These are phyloP conservation scores for Porcisia hertigi DNA, from an alignment of 208 protist species.

Conservation along the genomic window DNA sequence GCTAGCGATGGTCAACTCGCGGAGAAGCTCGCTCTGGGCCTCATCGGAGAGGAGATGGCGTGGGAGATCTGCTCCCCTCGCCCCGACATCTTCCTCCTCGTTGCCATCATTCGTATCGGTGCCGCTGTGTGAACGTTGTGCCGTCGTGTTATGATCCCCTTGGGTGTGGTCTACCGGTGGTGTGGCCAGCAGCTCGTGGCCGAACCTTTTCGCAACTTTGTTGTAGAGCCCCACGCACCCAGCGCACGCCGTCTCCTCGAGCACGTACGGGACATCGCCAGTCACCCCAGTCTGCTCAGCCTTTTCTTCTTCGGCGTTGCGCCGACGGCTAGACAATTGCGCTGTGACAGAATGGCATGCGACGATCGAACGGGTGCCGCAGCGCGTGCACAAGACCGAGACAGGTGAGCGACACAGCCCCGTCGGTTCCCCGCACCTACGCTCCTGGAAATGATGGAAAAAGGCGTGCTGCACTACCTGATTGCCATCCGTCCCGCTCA, in stretches of 20 bases:
- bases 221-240: constrained; percentile 85
- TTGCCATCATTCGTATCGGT: constrained; percentile 23
- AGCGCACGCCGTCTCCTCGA: constrained; percentile 59
- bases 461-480: constrained; percentile 51
- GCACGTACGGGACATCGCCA: constrained; percentile 23
- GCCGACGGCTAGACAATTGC: constrained; percentile 23
- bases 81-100: constrained; percentile 29
- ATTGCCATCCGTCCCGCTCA: constrained; percentile 58
- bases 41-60: constrained; percentile 51
- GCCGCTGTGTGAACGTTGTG: neutral
- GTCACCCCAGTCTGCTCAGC: constrained; percentile 15
- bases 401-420: constrained; percentile 54
- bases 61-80: constrained; percentile 31
- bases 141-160: neutral
- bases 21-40: constrained; percentile 51
- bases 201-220: constrained; percentile 64
- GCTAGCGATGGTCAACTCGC: constrained; percentile 43
- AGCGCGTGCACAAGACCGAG: constrained; percentile 65
- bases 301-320: constrained; percentile 19
- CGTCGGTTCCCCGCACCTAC: constrained; percentile 55
- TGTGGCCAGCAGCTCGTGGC: constrained; percentile 36
- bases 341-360: constrained; percentile 54
- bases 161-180: constrained; percentile 22
- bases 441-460: constrained; percentile 77
- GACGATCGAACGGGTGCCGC: constrained; percentile 52